A percentile compares a stretch with the other conserved stretches of the same genome.
Evolutionary conservation across 1,284 basidiomycete species (phyloP).

Genomic region (Ustilago lituana): DNA sequence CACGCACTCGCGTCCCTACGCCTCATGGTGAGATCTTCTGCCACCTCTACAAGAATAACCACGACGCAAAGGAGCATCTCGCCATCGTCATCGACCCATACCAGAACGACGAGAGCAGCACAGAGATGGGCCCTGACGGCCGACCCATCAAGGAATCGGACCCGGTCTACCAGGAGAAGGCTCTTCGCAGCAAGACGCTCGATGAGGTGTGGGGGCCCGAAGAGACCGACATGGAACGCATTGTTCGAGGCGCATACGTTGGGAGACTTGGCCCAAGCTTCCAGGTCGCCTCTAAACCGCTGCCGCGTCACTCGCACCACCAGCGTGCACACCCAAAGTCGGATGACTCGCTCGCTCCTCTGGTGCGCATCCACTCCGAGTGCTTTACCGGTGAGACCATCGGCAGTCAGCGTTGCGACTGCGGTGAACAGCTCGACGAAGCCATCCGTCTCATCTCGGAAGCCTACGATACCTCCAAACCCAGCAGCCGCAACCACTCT

Average conservation of each 20-base stretch:
- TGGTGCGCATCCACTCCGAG: conserved; percentile 96
- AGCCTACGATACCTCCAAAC: conserved; percentile 67
- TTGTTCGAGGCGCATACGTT: conserved; percentile 91
- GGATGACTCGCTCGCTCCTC: conserved; percentile 71
- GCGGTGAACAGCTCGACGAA: conserved; percentile 97
- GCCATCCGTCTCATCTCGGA: conserved; percentile 85
- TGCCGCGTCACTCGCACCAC: conserved; percentile 67
- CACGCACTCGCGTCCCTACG: conserved; percentile 94
- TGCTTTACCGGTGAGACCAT: conserved; percentile 99
- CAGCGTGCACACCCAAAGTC: conserved; percentile 19
- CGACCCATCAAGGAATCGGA: conserved; percentile 36
- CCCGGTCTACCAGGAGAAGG: conserved; percentile 31
- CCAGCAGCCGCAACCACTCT: neutral
- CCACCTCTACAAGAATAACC: conserved; percentile 89
- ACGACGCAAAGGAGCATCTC: conserved; percentile 92
- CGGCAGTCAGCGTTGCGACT: conserved; percentile 98
- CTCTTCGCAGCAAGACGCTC: conserved; percentile 82
- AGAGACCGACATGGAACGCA: conserved; percentile 93
- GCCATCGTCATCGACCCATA: conserved; percentile 86
- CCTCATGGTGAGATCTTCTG: conserved; percentile 93
- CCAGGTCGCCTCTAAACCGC: conserved; percentile 70
- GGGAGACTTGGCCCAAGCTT: conserved; percentile 78
- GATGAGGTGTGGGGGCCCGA: conserved; percentile 85
- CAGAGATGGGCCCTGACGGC: conserved; percentile 26
- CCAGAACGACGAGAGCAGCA: conserved; percentile 52